Evolutionary conservation across 371 early-diverging fungal genomes (phyloP), one percentile per base, ranked within the genome.

Genomic region (Lichtheimia corymbifera): DNA sequence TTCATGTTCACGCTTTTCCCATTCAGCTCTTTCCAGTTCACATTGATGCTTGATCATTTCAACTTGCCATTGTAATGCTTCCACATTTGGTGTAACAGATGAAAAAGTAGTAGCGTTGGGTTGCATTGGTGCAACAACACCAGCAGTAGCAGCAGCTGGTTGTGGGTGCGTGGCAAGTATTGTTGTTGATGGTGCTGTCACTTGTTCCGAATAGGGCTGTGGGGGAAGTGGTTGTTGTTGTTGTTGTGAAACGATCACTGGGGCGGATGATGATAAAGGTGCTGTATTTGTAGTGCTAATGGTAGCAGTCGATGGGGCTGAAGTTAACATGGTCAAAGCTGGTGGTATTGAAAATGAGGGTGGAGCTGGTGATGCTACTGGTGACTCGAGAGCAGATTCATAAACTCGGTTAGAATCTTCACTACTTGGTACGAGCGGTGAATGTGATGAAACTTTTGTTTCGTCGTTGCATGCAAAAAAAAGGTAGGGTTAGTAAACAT

Each of bases 1-100:
- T 28, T 59, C 68, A 13, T 61, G 50, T 58, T 67, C 68, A 18
- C 63, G 59, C 45, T 60, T 59, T 12, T 60, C 30, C 60, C 64
- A 60, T 25, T 63, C 68, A 14, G 30, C 47, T 7, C 64, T 59
- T 20, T 67, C 68, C 7, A 18, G 24, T 14, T 60, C 55, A 2
- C 59, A 57, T 17, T 54, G 59, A 20, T 67, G 60, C 25, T 67
- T 58, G 24, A 67, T 67, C 17, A 55, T 17, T 13, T 35, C 51
- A n/a, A 67, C 56, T 50, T 67, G 68, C 5, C 44, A 50, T 44
- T 60, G 62, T 5, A 67, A 45, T 7, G 53, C 63, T 35, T 63
- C 61, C 11, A 67, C 42, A n/a, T 65, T 53, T 22, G 25, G 53
- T 53, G 30, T 27, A 14, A 15, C 45, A 4, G 45, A 45, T 45